Evolutionary conservation across 2,329 filamentous ascomycete species (phyloP).

Genomic region (Talaromyces sp.): DNA sequence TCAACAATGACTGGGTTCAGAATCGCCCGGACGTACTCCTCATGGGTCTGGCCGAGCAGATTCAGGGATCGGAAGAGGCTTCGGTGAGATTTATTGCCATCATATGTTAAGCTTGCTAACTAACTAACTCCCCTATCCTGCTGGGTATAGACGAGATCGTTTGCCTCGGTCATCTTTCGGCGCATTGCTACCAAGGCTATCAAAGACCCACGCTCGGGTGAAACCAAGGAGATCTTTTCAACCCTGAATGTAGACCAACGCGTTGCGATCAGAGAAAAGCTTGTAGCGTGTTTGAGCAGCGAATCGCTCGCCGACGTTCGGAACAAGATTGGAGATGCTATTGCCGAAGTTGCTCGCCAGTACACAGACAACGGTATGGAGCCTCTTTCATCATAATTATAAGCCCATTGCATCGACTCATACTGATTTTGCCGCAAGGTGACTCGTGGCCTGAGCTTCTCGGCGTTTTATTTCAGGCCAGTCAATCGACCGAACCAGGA

Average conservation of each 20-base stretch:
- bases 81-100: constrained; percentile 52
- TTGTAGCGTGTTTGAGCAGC: constrained; percentile 68
- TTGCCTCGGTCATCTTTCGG: constrained; percentile 89
- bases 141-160: constrained; percentile 68
- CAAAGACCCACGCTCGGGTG: constrained; percentile 63
- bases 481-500: constrained; percentile 74
- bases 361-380: constrained; percentile 83
- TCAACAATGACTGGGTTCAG: constrained; percentile 84
- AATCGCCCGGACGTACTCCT: constrained; percentile 79
- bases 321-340: constrained; percentile 96
- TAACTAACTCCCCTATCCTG: neutral
- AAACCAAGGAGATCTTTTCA: constrained; percentile 78
- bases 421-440: constrained; percentile 45
- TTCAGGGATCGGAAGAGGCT: constrained; percentile 69
- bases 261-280: constrained; percentile 72
- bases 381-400: neutral
- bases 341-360: constrained; percentile 90
- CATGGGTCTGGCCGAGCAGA: constrained; percentile 91
- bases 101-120: neutral
- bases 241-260: constrained; percentile 70
- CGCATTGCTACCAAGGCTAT: constrained; percentile 85
- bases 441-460: constrained; percentile 88
- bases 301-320: constrained; percentile 72
- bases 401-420: neutral
- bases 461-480: constrained; percentile 78